Conservation (phyloP, 192 early-diverging fungal genomes). For the Ambispora gerdemannii region DNA sequence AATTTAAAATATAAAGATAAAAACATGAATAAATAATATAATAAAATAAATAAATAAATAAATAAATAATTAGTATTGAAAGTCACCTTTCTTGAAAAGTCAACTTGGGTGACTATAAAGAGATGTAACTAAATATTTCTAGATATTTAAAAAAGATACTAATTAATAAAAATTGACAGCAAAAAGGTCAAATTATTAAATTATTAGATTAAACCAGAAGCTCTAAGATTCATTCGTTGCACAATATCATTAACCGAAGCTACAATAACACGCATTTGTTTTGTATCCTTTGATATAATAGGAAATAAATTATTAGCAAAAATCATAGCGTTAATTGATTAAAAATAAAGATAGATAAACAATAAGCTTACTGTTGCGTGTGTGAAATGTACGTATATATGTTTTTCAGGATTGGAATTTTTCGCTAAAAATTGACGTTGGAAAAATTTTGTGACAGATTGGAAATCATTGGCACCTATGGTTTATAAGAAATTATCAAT, state of each 20-base stretch:
- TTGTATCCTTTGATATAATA: constrained; percentile 44
- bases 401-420: constrained; percentile 43
- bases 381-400: constrained; percentile 49
- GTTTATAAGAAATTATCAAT: too few relatives aligned
- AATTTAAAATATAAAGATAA: too few relatives aligned
- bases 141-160: too few relatives aligned
- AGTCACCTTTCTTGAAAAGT: too few relatives aligned
- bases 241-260: constrained; percentile 51
- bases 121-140: too few relatives aligned
- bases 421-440: constrained; percentile 44
- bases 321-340: too few relatives aligned
- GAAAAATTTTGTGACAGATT: constrained; percentile 45
- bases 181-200: background rate
- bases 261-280: constrained; percentile 53
- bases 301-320: too few relatives aligned
- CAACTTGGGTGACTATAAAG: too few relatives aligned
- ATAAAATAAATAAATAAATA: too few relatives aligned
- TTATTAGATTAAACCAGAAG: constrained; percentile 44
- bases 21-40: too few relatives aligned
- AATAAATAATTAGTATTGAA: too few relatives aligned
- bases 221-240: constrained; percentile 48
- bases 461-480: constrained; percentile 42
- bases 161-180: too few relatives aligned
- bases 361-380: constrained; percentile 45
- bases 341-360: background rate